A percentile compares a stretch with the other conserved stretches of the same genome.
These are phyloP conservation scores for Ceratobasidium sp. DNA, from an alignment of 1,284 basidiomycete species.

Conservation along the genomic window DNA sequence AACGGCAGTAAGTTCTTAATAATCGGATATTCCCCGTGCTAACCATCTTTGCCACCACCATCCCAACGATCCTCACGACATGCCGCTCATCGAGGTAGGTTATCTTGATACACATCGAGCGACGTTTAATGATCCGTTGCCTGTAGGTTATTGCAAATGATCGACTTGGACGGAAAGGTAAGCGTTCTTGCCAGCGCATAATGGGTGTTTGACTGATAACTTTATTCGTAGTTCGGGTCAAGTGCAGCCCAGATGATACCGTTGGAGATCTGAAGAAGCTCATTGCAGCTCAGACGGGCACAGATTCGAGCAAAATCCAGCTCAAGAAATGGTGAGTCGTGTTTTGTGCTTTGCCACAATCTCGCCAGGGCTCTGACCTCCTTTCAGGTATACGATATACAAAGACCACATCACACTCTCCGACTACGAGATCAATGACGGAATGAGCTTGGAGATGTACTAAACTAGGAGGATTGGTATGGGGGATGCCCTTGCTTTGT, in stretches of 20 bases:
- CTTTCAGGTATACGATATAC: slow-evolving; percentile 84
- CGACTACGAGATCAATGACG: slow-evolving; percentile 96
- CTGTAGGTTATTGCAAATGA: slow-evolving; percentile 95
- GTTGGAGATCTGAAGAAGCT: slow-evolving; percentile 97
- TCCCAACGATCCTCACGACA: slow-evolving; percentile 48
- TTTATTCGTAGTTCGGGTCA: slow-evolving; percentile 78
- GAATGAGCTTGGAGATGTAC: slow-evolving; percentile 95
- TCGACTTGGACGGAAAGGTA: slow-evolving; percentile 95
- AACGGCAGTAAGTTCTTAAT: too few relatives aligned
- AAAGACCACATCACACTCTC: slow-evolving; percentile 94
- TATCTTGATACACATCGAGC: background rate
- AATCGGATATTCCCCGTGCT: too few relatives aligned
- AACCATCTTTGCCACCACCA: slow-evolving; percentile 25
- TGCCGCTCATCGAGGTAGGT: slow-evolving; percentile 70
- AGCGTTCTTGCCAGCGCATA: slow-evolving; percentile 25
- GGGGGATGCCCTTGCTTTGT: background rate
- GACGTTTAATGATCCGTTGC: background rate
- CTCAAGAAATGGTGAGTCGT: slow-evolving; percentile 92
- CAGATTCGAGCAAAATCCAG: slow-evolving; percentile 84
- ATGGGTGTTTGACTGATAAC: slow-evolving; percentile 2
- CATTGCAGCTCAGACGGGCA: slow-evolving; percentile 96
- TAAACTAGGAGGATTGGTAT: slow-evolving; percentile 52
- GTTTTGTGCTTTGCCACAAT: background rate
- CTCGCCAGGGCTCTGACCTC: background rate
- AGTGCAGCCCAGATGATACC: slow-evolving; percentile 94